Evolutionary conservation across 2,329 filamentous ascomycete genomes (phyloP), one percentile per base, ranked within the genome.

Genomic region (Chaetomium strumarium): DNA sequence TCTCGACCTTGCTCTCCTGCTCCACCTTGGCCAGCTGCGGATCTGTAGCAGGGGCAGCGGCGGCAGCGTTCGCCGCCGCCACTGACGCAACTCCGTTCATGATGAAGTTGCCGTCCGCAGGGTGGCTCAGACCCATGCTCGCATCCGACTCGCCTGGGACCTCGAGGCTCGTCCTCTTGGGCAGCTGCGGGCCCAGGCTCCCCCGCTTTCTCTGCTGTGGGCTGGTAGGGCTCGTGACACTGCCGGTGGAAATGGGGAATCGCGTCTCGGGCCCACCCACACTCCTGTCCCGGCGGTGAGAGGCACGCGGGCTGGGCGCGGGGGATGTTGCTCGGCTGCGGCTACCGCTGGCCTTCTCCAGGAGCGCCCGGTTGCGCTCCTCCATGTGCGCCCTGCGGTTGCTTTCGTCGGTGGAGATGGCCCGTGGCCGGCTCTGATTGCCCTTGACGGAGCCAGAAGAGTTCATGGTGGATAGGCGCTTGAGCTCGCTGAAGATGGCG

Each of bases 361-460:
- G 83, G 56, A 92, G 79, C 46, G 90, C 89, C 56, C 89, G 84
- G 67, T 90, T 88, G 48, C 93, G 84, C 67, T 96, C 93, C 70
- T 97, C 92, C 83, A 96, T 92, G 60, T 95, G 85, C 41, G 89
- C 89, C 64, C 90, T 89, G 55, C 93, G 86, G 70, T 95, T 95
- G 72, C 90, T 95, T 75, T 99, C 93, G 66, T 99, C 90, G 0
- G 90, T 95, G 67, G 89, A 95, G 64, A 96, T 88, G 30, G 91
- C 91, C 44, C 93, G 86, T 20, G 88, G 86, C 39, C 90, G 84
- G 61, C 76, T 79, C 58, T 70, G 72, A 45, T 74, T 74, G 24
- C 58, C 60, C 31, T 60, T 58, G 7, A 77, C 66, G 1, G 84
- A 84, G 40, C 77, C 75, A n/a, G 80, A 79, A 62, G 86, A 82